phyloP scores from a whole-genome alignment of 768 basidiomycete species.

The Auriscalpium vulgare region DNA sequence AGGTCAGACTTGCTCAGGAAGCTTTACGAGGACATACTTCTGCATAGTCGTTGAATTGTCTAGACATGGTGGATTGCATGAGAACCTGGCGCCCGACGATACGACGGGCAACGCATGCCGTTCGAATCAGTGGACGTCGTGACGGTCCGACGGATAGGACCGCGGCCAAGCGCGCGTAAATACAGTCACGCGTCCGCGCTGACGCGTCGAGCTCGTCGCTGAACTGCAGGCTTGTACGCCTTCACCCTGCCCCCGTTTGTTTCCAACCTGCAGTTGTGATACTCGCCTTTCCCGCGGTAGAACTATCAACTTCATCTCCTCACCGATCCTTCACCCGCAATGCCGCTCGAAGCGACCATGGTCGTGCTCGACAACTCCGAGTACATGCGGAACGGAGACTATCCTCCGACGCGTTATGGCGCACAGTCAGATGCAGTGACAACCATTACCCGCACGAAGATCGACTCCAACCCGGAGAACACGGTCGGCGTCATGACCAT shows the following conservation, averaged over 20 bases:
- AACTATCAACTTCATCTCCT: too few species aligned
- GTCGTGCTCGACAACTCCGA: conserved; percentile 97
- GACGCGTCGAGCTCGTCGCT: background rate
- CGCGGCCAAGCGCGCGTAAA: too few species aligned
- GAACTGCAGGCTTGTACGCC: too few species aligned
- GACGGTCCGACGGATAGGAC: too few species aligned
- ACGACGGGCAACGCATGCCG: background rate
- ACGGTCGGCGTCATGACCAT: conserved; percentile 97
- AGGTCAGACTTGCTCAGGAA: too few species aligned
- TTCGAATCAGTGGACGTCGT: too few species aligned
- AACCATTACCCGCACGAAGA: conserved; percentile 86
- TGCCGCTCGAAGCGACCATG: conserved; percentile 98
- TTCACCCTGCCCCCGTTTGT: background rate
- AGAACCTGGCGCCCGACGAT: background rate
- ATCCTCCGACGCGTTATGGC: conserved; percentile 76
- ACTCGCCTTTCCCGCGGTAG: background rate
- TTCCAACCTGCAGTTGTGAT: too few species aligned
- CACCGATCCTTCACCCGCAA: conserved; percentile 30
- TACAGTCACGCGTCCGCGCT: background rate
- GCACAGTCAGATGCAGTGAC: conserved; percentile 91
- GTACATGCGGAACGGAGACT: conserved; percentile 95
- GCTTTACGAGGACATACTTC: background rate
- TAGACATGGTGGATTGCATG: background rate
- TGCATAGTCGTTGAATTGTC: background rate
- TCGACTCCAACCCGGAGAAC: conserved; percentile 94